Base-by-base conservation (phyloP, 768 basidiomycete genomes). In the Clavulina sp. region DNA sequence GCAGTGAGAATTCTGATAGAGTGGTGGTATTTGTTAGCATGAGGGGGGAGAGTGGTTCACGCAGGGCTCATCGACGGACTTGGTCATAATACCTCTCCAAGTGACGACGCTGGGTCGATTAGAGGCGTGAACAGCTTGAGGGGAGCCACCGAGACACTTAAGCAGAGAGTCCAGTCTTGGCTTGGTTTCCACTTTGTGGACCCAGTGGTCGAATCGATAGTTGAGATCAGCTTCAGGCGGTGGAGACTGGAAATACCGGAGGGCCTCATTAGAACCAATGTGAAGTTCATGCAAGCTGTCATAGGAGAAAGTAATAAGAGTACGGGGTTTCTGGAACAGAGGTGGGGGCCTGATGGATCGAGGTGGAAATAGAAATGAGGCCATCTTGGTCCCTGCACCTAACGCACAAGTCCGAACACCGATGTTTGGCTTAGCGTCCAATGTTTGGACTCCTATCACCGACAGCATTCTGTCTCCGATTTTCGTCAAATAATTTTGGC, bases 81-180 rank as follows among this genome's bases (percentile, higher is more conserved):
- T 87, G 54, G 87, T 88, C 71, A 87, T 76, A 49, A 87, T 73
- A 7, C 86, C 86, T 59, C 86, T 70, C 86, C 86, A 91, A 70
- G 63, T 62, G 16, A 70, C 59, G 28, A 64, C 59, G 0, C 61
- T 56, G 2, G 59, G 61, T 24, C 62, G 58, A 21, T 57, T 56
- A 23, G 60, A 53, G 32, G 66, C 64, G 48, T 68, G 59, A 54
- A 61, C 64, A 32, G 54, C 58, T 51, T 69, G 70, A 52, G 69
- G n/a, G n/a, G n/a, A 66, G 48, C 68, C 48, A 66, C 68, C 57
- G 75, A 70, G 0, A 78, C 84, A 54, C 64, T 69, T 50, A 54
- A 91, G 66, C 34, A 89, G 69, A 1, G 71, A 65, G 58, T 87
- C 86, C 9, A 88, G 62, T 47, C 88, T 68, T 23, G 78, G 77